These are phyloP conservation scores for Nitzschia palea DNA, from an alignment of 108 stramenopile species.

Conservation along the genomic window DNA sequence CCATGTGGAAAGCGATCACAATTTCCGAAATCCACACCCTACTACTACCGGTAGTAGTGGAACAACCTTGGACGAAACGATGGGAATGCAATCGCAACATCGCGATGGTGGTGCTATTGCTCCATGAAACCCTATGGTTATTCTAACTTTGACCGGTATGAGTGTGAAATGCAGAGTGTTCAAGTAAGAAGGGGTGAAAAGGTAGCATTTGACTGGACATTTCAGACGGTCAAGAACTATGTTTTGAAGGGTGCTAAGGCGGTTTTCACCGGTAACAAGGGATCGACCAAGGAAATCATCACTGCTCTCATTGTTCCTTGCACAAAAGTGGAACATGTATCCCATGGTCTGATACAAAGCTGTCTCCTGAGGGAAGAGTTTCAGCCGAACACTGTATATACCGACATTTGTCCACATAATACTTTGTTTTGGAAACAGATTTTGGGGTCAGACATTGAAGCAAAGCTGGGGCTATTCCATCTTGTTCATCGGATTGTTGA, in stretches of 20 bases:
- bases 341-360: background rate
- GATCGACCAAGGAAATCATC: background rate
- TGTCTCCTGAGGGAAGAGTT: background rate
- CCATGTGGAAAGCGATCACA: too few species aligned
- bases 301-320: background rate
- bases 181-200: background rate
- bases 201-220: conserved; percentile 3
- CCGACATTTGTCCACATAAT: background rate
- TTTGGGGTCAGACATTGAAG: too few species aligned
- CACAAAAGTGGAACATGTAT: background rate
- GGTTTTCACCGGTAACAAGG: background rate
- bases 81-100: too few species aligned
- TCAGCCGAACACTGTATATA: background rate
- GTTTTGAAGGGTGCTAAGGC: background rate
- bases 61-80: too few species aligned
- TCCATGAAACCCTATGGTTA: background rate
- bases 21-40: background rate
- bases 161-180: background rate
- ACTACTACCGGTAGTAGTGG: background rate
- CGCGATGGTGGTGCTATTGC: too few species aligned
- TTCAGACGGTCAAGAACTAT: background rate
- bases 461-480: too few species aligned
- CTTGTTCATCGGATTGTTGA: too few species aligned
- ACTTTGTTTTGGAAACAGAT: background rate
- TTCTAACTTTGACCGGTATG: background rate